Evolutionary conservation across 768 basidiomycete species (phyloP).

Genomic region (Pleurotus salmoneostramineus): DNA sequence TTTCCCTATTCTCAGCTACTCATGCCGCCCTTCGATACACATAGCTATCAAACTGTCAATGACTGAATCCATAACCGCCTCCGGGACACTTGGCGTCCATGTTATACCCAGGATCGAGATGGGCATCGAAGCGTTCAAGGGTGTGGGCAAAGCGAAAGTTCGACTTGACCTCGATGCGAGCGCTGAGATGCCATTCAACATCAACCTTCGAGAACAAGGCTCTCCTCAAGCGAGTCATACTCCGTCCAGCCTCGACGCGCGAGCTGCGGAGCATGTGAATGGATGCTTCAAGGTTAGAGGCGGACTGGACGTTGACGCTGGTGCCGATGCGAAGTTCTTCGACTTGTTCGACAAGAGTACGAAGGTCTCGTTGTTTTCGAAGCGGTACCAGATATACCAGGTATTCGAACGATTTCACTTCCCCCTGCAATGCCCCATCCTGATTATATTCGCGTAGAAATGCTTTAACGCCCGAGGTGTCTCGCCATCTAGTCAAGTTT

Average conservation of each 20-base stretch:
- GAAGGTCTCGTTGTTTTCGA: slow-evolving; percentile 6
- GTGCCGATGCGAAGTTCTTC: slow-evolving; percentile 10
- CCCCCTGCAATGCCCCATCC: too few species aligned
- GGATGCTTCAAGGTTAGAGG: background rate
- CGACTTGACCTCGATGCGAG: slow-evolving; percentile 21
- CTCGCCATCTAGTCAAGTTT: too few species aligned
- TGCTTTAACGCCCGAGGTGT: too few species aligned
- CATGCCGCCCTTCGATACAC: background rate
- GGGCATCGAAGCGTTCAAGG: slow-evolving; percentile 12
- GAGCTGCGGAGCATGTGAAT: background rate
- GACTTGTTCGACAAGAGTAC: slow-evolving; percentile 8
- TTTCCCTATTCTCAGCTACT: background rate
- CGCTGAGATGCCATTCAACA: slow-evolving; percentile 15
- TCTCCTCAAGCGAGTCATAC: background rate
- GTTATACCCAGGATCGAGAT: slow-evolving; percentile 25
- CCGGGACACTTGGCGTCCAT: slow-evolving; percentile 26
- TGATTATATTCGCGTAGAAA: too few species aligned
- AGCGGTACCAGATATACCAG: slow-evolving; percentile 7
- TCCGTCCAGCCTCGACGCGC: background rate
- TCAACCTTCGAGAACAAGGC: background rate
- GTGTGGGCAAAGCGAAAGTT: slow-evolving; percentile 11
- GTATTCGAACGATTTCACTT: background rate
- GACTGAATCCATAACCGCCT: slow-evolving; percentile 21
- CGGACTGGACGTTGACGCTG: slow-evolving; percentile 8
- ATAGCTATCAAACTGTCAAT: slow-evolving; percentile 27